Conservation (phyloP, 1,284 basidiomycete genomes). For the Tilletiopsis washingtonensis region DNA sequence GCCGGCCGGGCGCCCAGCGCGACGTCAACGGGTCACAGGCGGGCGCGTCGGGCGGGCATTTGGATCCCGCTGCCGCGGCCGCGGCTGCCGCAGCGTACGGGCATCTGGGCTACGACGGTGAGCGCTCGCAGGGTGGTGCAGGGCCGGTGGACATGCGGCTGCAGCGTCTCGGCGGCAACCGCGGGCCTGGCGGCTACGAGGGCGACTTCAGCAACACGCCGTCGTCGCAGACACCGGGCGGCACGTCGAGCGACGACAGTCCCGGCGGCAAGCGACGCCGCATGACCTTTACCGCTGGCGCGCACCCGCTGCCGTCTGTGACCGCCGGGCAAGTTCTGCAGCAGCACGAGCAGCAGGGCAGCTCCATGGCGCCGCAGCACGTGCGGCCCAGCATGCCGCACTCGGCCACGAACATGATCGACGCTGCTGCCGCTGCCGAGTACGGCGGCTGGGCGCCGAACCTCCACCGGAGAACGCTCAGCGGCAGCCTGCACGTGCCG, state of each 20-base stretch:
- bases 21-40: slow-evolving; percentile 6
- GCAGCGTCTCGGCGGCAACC: not conserved
- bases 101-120: slow-evolving; percentile 14
- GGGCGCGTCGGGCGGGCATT: not conserved
- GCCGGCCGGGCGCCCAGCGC: not conserved
- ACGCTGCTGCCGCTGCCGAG: not conserved
- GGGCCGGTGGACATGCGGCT: not conserved
- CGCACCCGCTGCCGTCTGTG: too few relatives aligned
- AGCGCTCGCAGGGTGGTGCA: not conserved
- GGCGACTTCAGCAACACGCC: not conserved
- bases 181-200: slow-evolving; percentile 1
- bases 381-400: not conserved
- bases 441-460: not conserved
- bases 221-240: slow-evolving; percentile 3
- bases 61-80: slow-evolving; percentile 16
- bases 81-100: slow-evolving; percentile 27
- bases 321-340: not conserved
- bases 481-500: not conserved
- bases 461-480: not conserved
- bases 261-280: not conserved
- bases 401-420: not conserved
- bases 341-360: not conserved
- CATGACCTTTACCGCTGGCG: not conserved
- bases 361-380: not conserved
- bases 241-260: not conserved